Base-by-base conservation (phyloP, 345 rosid species). In the Hypericum androsaemum region DNA sequence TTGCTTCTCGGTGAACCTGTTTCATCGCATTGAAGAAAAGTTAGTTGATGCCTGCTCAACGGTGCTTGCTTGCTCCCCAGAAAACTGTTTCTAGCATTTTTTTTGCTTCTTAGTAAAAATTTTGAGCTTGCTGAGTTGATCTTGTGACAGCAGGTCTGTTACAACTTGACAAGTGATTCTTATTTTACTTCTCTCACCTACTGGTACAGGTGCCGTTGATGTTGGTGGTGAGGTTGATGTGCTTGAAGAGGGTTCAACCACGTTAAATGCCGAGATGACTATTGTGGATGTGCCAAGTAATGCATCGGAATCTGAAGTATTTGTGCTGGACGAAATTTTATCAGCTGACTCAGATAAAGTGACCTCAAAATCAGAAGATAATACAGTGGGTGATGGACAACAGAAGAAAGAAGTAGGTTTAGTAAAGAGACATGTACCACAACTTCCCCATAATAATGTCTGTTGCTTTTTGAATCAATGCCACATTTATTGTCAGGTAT, bases 321-420 rank as follows among this genome's bases (percentile, higher is more conserved):
- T 85, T 47, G 69, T 74, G 46, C 68, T 87, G 65, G 96, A 90
- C 76, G 94, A 87, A 71, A 79, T 90, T 70, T 68, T 90, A 60
- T 74, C 86, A 45, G 63, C 68, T 52, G 80, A 84, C 49, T 57
- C 82, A 59, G 80, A 68, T 58, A 67, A 53, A 43, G 50, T 66
- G 49, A 36, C 69, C 51, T 58, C 80, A 46, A 67, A 22, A 66
- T 61, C 68, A 54, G 75, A 64, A 64, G 57, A 53, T 52, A 61
- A 37, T 56, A 64, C 47, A 53, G 71, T 65, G 45, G 62, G 36
- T 35, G 66, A 59, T 57, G 65, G 56, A 68, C 63, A 64, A 68
- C 69, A 63, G 74, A 72, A 67, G 62, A 79, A 76, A 74, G 92
- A 80, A 75, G 84, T 79, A 59, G 59, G 49, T 59, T 11, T 66